Percentiles rank a stretch among this genome's conserved stretches.
phyloP scores from a whole-genome alignment of 192 early-diverging fungal genomes.

The Cetraspora pellucida region DNA sequence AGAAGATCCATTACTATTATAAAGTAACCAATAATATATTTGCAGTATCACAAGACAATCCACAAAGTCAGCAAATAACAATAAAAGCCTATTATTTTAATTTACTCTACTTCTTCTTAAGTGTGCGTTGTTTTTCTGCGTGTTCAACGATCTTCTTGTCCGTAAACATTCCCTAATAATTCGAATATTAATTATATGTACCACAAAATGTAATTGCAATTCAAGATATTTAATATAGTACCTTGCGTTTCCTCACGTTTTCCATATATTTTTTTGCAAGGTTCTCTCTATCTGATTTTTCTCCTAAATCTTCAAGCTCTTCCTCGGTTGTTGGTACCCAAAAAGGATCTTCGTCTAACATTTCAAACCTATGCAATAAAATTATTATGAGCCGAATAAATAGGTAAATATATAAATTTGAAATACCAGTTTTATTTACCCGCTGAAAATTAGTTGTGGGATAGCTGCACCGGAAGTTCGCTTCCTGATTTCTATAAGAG shows the following conservation, averaged over 20 bases:
- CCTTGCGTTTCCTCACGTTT: slow-evolving; percentile 90
- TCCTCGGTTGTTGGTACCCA: slow-evolving; percentile 98
- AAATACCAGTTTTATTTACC: slow-evolving; percentile 45
- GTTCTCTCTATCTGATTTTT: slow-evolving; percentile 96
- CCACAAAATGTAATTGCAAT: neutral
- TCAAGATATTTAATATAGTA: slow-evolving; percentile 22
- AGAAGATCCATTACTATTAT: no score
- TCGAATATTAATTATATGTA: neutral
- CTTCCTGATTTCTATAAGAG: slow-evolving; percentile 82
- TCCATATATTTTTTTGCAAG: slow-evolving; percentile 97
- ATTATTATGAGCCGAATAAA: neutral
- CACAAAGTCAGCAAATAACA: no score
- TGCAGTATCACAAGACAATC: no score
- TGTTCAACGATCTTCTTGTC: slow-evolving; percentile 90
- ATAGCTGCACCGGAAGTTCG: slow-evolving; percentile 92
- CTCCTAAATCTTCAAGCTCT: slow-evolving; percentile 97
- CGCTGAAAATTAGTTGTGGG: slow-evolving; percentile 93
- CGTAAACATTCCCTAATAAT: slow-evolving; percentile 75
- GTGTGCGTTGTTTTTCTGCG: slow-evolving; percentile 81
- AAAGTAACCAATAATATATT: no score
- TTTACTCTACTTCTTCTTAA: slow-evolving; percentile 64
- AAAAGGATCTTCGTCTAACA: slow-evolving; percentile 93
- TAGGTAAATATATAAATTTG: neutral
- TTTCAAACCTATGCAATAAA: slow-evolving; percentile 68
- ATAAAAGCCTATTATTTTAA: no score